Evolutionary conservation across 2,329 filamentous ascomycete genomes (phyloP).

Genomic region (Microsporum canis): DNA sequence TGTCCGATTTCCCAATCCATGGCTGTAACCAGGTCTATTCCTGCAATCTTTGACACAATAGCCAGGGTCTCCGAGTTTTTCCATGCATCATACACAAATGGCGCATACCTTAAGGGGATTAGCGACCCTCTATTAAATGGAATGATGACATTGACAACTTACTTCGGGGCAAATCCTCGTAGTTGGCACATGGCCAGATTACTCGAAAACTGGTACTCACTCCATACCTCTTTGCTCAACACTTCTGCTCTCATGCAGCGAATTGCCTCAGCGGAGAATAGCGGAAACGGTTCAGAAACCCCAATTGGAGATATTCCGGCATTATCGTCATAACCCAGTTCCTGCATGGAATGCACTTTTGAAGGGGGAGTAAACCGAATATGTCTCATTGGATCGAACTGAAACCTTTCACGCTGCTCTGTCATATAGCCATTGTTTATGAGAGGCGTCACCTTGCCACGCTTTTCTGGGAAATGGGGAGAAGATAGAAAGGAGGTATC

Average conservation of each 20-base stretch:
- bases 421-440: neutral
- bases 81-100: conserved; percentile 55
- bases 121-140: conserved; percentile 4
- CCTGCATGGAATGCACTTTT: conserved; percentile 49
- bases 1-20: conserved; percentile 48
- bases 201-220: conserved; percentile 48
- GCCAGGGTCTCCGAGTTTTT: conserved; percentile 41
- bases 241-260: conserved; percentile 52
- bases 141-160: conserved; percentile 19
- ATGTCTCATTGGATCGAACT: conserved; percentile 47
- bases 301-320: conserved; percentile 51
- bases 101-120: conserved; percentile 41
- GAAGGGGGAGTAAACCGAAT: conserved; percentile 42
- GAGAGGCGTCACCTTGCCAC: neutral
- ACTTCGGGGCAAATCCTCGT: conserved; percentile 47
- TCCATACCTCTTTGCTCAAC: conserved; percentile 45
- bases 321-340: conserved; percentile 45
- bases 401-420: conserved; percentile 12
- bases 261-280: conserved; percentile 53
- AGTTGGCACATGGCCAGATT: conserved; percentile 48
- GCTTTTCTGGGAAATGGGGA: conserved; percentile 1
- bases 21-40: conserved; percentile 43
- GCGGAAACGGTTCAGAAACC: conserved; percentile 53
- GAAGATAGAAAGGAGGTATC: conserved; percentile 11
- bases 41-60: conserved; percentile 43